Conservation (phyloP, 2,329 filamentous ascomycete genomes). For the Mycosphaerella sp. region DNA sequence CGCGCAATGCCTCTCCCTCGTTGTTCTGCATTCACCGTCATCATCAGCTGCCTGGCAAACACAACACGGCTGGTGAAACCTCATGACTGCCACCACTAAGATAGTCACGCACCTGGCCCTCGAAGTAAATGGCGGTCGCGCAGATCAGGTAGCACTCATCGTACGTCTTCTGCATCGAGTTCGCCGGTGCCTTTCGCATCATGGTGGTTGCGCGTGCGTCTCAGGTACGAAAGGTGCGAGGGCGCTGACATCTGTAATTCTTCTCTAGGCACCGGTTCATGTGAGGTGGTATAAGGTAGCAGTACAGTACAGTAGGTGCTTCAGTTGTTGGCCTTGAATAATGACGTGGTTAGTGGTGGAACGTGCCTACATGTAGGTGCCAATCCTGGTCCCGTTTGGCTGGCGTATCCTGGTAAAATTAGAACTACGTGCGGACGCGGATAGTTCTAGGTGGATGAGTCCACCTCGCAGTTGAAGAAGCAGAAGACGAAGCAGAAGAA, state of each 20-base stretch:
- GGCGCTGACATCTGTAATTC: too few relatives aligned
- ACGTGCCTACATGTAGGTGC: too few relatives aligned
- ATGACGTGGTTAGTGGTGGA: too few relatives aligned
- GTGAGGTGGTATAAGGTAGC: too few relatives aligned
- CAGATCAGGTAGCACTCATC: conserved; percentile 93
- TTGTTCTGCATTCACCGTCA: conserved; percentile 63
- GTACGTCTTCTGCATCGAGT: conserved; percentile 91
- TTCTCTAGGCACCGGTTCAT: too few relatives aligned
- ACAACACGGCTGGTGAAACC: not conserved
- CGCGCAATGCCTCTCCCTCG: conserved; percentile 80
- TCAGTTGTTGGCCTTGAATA: too few relatives aligned
- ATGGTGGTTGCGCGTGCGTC: conserved; percentile 16
- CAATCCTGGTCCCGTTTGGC: too few relatives aligned
- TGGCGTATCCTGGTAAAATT: too few relatives aligned
- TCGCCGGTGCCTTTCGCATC: conserved; percentile 51
- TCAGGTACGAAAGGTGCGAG: too few relatives aligned
- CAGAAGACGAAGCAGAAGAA: not conserved
- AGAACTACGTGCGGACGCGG: too few relatives aligned
- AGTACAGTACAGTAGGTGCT: too few relatives aligned
- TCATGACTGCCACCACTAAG: not conserved
- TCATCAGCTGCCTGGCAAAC: not conserved
- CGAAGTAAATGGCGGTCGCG: conserved; percentile 93
- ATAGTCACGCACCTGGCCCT: conserved; percentile 75
- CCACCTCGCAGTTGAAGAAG: not conserved
- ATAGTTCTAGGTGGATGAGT: too few relatives aligned